Evolutionary conservation across 257 asterid species (phyloP).

Genomic region (Apocynum venetum): DNA sequence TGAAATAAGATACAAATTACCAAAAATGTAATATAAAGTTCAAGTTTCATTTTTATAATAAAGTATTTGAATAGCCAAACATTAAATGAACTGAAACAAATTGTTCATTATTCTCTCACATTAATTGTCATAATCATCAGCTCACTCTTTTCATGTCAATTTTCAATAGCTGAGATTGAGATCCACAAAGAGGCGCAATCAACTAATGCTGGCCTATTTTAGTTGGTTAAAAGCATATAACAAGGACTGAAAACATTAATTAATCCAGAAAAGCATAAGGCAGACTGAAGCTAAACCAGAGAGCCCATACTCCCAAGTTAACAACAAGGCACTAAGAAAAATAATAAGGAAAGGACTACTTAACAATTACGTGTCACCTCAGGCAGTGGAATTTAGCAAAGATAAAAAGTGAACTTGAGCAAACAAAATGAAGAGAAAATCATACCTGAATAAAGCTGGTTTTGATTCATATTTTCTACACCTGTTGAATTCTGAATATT

Average conservation of each 20-base stretch:
- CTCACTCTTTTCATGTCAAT: neutral
- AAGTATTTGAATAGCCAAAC: neutral
- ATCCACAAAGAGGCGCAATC: neutral
- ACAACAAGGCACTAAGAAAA: neutral
- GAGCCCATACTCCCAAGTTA: neutral
- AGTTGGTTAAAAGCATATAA: neutral
- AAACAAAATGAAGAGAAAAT: constrained; percentile 3
- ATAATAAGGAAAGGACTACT: neutral
- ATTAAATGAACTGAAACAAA: neutral
- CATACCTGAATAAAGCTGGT: constrained; percentile 33
- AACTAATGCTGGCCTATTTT: neutral
- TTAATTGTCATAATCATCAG: neutral
- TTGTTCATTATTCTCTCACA: neutral
- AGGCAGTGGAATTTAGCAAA: neutral
- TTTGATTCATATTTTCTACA: constrained; percentile 16
- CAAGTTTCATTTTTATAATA: neutral
- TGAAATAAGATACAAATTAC: neutral
- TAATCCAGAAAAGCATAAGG: neutral
- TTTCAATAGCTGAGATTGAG: neutral
- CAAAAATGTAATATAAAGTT: neutral
- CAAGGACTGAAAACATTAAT: neutral
- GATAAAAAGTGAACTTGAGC: neutral
- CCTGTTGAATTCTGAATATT: constrained; percentile 25
- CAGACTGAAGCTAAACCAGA: neutral
- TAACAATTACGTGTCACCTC: constrained; percentile 4